Percentiles rank a stretch among this genome's conserved stretches.
Conservation (phyloP, 352 stramenopile species). For the Phytophthora pisi region DNA sequence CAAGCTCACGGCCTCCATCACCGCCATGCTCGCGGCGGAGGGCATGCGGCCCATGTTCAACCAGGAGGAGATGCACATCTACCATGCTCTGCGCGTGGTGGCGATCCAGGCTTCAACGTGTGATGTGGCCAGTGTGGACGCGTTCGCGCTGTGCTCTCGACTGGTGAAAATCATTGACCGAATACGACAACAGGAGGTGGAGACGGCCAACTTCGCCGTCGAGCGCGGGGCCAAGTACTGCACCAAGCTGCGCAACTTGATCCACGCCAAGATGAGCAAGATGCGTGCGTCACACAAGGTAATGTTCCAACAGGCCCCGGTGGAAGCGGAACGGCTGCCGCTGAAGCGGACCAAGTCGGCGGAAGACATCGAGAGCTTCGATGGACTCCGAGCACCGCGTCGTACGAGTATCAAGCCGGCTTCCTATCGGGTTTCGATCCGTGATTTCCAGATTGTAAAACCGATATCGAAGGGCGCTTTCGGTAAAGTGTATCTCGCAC, state of each 20-base stretch:
- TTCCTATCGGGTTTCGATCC: conserved; percentile 70
- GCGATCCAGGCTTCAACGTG: conserved; percentile 76
- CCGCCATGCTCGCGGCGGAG: conserved; percentile 53
- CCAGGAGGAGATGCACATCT: conserved; percentile 70
- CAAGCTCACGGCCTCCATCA: conserved; percentile 64
- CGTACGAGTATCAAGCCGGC: conserved; percentile 32
- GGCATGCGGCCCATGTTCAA: conserved; percentile 51
- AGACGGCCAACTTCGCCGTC: conserved; percentile 48
- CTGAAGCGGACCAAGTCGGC: conserved; percentile 85
- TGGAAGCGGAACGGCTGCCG: conserved; percentile 41
- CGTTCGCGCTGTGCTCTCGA: conserved; percentile 75
- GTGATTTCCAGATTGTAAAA: conserved; percentile 91
- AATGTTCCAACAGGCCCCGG: conserved; percentile 62
- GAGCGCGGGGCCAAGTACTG: conserved; percentile 69
- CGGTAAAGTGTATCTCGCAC: conserved; percentile 87
- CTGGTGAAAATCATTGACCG: conserved; percentile 82
- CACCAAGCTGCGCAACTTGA: conserved; percentile 63
- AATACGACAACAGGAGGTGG: conserved; percentile 63
- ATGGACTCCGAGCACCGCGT: conserved; percentile 13
- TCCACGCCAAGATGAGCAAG: conserved; percentile 90
- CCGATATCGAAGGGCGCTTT: conserved; percentile 91
- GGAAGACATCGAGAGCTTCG: conserved; percentile 60
- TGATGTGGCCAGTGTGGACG: conserved; percentile 75
- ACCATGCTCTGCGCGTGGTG: conserved; percentile 68
- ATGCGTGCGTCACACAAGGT: conserved; percentile 85